These are phyloP conservation scores for Trichoderma afroharzianum DNA, from an alignment of 2,329 filamentous ascomycete genomes.

Conservation along the genomic window DNA sequence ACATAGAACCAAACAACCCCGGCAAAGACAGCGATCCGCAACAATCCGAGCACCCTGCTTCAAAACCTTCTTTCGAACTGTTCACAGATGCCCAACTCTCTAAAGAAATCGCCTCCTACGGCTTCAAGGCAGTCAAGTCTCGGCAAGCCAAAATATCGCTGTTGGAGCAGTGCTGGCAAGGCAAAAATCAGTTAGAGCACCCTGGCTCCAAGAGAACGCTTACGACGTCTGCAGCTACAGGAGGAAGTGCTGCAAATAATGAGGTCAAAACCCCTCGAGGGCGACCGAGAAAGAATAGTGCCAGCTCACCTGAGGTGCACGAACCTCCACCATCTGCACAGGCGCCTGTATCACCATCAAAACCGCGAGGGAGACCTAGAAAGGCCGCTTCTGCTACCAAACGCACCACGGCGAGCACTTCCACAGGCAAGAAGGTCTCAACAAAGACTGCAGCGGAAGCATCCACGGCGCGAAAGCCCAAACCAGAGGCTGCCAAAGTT, in stretches of 20 bases:
- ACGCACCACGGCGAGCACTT: slow-evolving; percentile 14
- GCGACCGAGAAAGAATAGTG: slow-evolving; percentile 32
- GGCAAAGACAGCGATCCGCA: neutral
- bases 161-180: slow-evolving; percentile 68
- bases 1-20: neutral
- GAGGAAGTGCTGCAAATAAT: neutral
- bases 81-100: slow-evolving; percentile 62
- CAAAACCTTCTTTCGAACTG: slow-evolving; percentile 54
- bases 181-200: slow-evolving; percentile 40
- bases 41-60: neutral
- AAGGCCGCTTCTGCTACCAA: slow-evolving; percentile 29
- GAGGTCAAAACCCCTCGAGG: slow-evolving; percentile 26
- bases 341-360: slow-evolving; percentile 30
- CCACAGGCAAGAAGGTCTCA: slow-evolving; percentile 17
- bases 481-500: slow-evolving; percentile 19
- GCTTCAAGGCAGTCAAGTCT: slow-evolving; percentile 69
- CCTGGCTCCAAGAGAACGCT: slow-evolving; percentile 20
- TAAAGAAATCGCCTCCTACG: slow-evolving; percentile 59
- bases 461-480: slow-evolving; percentile 21
- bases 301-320: slow-evolving; percentile 24
- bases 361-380: slow-evolving; percentile 41
- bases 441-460: slow-evolving; percentile 19
- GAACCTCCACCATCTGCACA: slow-evolving; percentile 36
- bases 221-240: slow-evolving; percentile 1
- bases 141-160: slow-evolving; percentile 67